Evolutionary conservation across 805 yeast species (phyloP).

Genomic region (Ogataea polymorpha): DNA sequence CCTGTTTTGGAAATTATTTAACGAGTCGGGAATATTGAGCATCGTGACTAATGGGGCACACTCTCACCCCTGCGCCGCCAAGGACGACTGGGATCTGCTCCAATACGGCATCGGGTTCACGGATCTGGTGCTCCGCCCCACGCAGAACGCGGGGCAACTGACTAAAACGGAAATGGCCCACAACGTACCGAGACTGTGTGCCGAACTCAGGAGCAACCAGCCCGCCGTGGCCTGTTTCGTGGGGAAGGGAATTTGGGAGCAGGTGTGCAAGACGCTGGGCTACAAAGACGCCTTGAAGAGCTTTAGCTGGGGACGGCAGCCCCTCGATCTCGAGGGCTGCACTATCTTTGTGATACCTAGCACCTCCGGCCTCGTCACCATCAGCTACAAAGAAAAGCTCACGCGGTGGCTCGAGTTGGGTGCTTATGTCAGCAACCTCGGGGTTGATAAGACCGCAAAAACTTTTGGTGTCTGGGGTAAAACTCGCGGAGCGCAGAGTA

Average conservation of each 20-base stretch:
- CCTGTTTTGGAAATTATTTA: conserved; percentile 63
- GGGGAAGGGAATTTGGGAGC: conserved; percentile 77
- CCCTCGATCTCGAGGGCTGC: conserved; percentile 23
- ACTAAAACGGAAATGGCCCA: conserved; percentile 47
- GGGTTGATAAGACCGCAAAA: background rate
- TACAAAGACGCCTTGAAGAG: conserved; percentile 27
- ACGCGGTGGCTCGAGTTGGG: conserved; percentile 46
- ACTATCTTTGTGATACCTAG: conserved; percentile 61
- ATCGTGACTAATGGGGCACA: conserved; percentile 6
- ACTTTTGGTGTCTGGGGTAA: background rate
- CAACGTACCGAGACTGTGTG: conserved; percentile 51
- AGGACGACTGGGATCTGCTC: conserved; percentile 30
- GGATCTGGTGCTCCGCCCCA: conserved; percentile 64
- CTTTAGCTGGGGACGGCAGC: conserved; percentile 56
- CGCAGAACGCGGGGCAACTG: conserved; percentile 55
- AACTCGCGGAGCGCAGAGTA: background rate
- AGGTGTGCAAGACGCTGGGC: conserved; percentile 40
- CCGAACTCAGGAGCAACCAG: conserved; percentile 36
- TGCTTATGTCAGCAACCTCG: conserved; percentile 17
- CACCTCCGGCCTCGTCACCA: conserved; percentile 68
- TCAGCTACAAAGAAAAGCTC: conserved; percentile 44
- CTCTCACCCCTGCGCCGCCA: conserved; percentile 7
- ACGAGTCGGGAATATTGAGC: conserved; percentile 45
- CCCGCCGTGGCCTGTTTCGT: conserved; percentile 54
- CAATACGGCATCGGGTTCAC: conserved; percentile 61